These are phyloP conservation scores for Bryoerythrophyllum caledonicum DNA, from an alignment of 225 moss, liverwort and hornwort species.

Conservation along the genomic window DNA sequence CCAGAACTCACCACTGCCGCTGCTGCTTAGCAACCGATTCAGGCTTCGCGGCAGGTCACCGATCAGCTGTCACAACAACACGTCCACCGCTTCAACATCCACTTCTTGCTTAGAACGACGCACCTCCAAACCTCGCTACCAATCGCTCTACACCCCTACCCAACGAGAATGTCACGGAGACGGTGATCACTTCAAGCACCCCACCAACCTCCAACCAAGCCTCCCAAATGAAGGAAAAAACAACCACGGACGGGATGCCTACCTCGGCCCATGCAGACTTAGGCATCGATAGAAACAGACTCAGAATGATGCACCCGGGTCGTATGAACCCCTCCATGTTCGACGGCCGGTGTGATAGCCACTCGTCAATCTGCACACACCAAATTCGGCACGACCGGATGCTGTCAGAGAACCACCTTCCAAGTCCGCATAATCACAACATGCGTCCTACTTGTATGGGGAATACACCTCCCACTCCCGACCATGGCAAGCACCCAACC, in stretches of 20 bases:
- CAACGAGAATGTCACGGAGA: not conserved
- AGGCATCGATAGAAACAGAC: constrained; percentile 78
- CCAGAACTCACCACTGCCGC: constrained; percentile 60
- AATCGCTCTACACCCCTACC: not conserved
- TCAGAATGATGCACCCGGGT: constrained; percentile 87
- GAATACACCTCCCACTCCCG: no score
- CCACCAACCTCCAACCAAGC: not conserved
- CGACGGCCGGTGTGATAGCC: constrained; percentile 83
- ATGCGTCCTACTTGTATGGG: not conserved
- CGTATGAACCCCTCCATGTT: constrained; percentile 94
- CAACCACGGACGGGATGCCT: not conserved
- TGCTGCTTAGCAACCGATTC: constrained; percentile 44
- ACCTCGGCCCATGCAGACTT: constrained; percentile 60
- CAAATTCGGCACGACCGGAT: not conserved
- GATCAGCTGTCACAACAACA: constrained; percentile 44
- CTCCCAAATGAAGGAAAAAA: not conserved
- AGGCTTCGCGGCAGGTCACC: constrained; percentile 58
- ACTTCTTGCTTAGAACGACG: not conserved
- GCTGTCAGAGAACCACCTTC: not conserved
- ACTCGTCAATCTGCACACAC: constrained; percentile 69
- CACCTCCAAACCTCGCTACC: not conserved
- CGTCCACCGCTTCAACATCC: not conserved
- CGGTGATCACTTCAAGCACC: not conserved
- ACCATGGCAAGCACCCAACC: not conserved
- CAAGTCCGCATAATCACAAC: not conserved